Evolutionary conservation across 306 rosid genomes (phyloP), one percentile per base, ranked within the genome.

Genomic region (Dalbergia oliveri): DNA sequence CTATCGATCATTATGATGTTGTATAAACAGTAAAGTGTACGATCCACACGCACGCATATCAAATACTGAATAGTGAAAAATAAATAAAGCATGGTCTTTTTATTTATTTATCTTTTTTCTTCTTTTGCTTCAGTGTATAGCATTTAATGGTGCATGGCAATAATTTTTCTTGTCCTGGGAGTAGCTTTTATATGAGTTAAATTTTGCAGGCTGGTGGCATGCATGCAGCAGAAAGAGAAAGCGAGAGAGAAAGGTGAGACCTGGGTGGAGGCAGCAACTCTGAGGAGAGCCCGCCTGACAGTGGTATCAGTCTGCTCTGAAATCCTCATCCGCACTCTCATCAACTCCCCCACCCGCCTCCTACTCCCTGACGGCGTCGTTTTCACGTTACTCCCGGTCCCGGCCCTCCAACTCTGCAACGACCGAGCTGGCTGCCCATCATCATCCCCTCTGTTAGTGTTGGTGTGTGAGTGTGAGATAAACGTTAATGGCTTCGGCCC

Each of bases 221-320:
- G 41, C 5, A 37, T 4, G 41, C 0, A 3, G 41, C 41, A 37
- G 41, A 37, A 6, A 37, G 41, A 37, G 7, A 37, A 6, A 37
- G 41, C 3, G 41, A 37, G 7, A 37, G 41, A 37, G 41, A 37
- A 49, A 4, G 10, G 14, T 8, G 53, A 73, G 33, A 93, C 98
- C 97, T 93, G 93, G 58, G 90, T 89, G 11, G 93, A 88, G 72
- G 93, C 88, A 75, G 91, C 87, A 58, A 93, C 83, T 73, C 96
- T 84, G 78, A 93, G 80, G 0, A 93, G 86, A 26, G 92, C 94
- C 62, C 98, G 81, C 35, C 97, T 81, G 75, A 93, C 84, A 58
- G 91, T 84, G 26, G 94, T 82, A 77, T 93, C 97, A 8, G 87
- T 84, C 62, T 77, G 87, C 84, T 93, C 98, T 49, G 94, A 84